These are phyloP conservation scores for Cercophora newfieldiana DNA, from an alignment of 495 filamentous ascomycete species.

Conservation along the genomic window DNA sequence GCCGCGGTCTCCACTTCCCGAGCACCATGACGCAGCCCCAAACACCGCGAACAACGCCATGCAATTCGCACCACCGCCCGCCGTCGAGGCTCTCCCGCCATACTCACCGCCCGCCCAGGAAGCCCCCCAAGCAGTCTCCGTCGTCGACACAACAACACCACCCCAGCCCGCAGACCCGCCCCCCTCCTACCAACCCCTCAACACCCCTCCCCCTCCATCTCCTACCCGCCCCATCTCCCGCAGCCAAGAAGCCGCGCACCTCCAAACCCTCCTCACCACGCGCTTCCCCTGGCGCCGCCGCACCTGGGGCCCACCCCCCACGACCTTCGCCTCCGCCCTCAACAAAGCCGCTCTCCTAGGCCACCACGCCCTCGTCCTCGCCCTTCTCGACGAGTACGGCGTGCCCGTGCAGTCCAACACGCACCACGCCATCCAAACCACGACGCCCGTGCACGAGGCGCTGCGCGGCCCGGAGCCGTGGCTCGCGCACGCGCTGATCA, in stretches of 20 bases:
- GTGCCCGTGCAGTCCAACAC: conserved; percentile 10
- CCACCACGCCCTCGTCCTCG: neutral
- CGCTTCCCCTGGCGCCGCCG: conserved; percentile 10
- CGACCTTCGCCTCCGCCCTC: neutral
- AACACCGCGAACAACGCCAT: neutral
- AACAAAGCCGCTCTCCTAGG: conserved; percentile 3
- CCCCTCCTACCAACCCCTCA: neutral
- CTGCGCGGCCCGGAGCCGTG: conserved; percentile 12
- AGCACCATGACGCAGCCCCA: neutral
- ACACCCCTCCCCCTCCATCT: neutral
- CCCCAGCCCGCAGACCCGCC: neutral
- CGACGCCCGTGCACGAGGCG: conserved; percentile 13
- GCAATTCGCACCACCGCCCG: neutral
- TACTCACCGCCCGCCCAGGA: neutral
- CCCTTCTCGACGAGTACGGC: conserved; percentile 12
- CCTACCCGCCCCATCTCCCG: neutral
- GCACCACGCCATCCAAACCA: neutral
- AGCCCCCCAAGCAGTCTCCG: neutral
- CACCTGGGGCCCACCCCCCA: conserved; percentile 9
- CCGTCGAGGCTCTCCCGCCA: neutral
- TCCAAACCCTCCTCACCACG: neutral
- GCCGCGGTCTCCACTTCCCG: neutral
- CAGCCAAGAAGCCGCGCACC: neutral
- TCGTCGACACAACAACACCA: neutral
- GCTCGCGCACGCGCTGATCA: conserved; percentile 2